Evolutionary conservation across 768 basidiomycete species (phyloP), one percentile per base, ranked within the genome.

Genomic region (Chalciporus pseudorubinellus): DNA sequence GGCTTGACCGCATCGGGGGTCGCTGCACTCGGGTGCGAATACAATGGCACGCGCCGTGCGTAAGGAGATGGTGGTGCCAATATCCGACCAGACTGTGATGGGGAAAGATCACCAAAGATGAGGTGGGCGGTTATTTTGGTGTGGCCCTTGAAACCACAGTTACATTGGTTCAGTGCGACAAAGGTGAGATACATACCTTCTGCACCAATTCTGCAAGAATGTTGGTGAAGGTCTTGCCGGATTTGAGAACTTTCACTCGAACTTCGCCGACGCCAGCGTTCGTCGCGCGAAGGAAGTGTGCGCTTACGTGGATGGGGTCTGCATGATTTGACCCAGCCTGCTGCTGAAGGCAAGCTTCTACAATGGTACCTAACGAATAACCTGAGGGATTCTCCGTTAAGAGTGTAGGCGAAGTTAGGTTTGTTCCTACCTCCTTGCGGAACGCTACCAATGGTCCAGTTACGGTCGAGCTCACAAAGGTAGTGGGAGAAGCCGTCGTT

Each of bases 281-380:
- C 1, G 80, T 74, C 2, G 79, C 66, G 19, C 73, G 71, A 34
- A 85, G 69, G 59, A 75, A 88, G 58, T 86, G 80, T 3, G 81
- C 80, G 14, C 78, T 82, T 44, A 84, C 65, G 61, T 86, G 79
- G 39, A 86, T 69, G 16, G 80, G 80, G 56, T 87, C 84, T 16
- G 59, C 66, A 62, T 84, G 83, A 12, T 58, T 20, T 9, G 78
- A 76, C 3, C 62, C 51, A 1, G 72, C 66, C 63, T 86, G 84
- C 50, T 78, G 65, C 44, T 74, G 70, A 8, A 81, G 71, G 51
- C 78, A 81, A 18, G 84, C 76, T 33, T 85, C 74, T 0, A 87
- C 51, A 18, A 82, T 65, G 39, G 81, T 65, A 1, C 78, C 81
- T 14, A 87, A 70, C 16, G 80, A 67, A 59, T 84, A 86, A 20